Evolutionary conservation across 2,329 filamentous ascomycete species (phyloP), one percentile per base, ranked within the genome.

Genomic region (Botrytis aclada): DNA sequence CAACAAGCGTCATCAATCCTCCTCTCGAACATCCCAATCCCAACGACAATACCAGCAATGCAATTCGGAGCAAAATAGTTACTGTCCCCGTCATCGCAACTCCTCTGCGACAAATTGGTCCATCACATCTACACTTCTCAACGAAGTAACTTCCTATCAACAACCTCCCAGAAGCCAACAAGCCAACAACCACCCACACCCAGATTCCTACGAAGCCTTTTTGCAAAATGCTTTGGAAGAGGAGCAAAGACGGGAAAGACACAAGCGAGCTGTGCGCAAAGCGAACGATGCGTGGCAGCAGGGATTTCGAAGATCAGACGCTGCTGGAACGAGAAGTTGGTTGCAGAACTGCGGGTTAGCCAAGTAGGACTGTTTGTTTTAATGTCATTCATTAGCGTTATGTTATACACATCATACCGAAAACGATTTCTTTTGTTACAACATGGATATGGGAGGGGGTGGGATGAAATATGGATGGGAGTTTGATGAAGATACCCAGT

Each of bases 191-290:
- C 58, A 58, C 18, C 32, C 3, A 20, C 47, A 51, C 22, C 70
- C 51, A 7, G 54, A 69, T 60, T 72, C 63, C 12, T 69, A 61
- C 43, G 70, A 72, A 61, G 70, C 70, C 9, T 72, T 72, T 60
- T 39, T 72, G 20, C 63, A 69, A 32, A 64, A 47, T 32, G 43
- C 69, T 4, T 4, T 51, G 18, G 41, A 64, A 18, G 45, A 71
- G 16, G 69, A 71, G 14, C 18, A 56, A 22, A 54, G 65, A 41
- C 47, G 65, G 37, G 65, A 56, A 69, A 69, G 65, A 69, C 18
- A 32, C 20, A 51, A 32, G 65, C 65, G 47, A 69, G 65, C 65
- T 29, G 34, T 41, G 47, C 47, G 65, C 7, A 56, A 51, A 32
- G 51, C 65, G 7, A 56, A 41, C 39, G n/a, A 71, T 47, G 22